A percentile compares a stretch with the other conserved stretches of the same genome.
phyloP scores from a whole-genome alignment of 257 asterid genomes.

The Nicotiana tabacum region DNA sequence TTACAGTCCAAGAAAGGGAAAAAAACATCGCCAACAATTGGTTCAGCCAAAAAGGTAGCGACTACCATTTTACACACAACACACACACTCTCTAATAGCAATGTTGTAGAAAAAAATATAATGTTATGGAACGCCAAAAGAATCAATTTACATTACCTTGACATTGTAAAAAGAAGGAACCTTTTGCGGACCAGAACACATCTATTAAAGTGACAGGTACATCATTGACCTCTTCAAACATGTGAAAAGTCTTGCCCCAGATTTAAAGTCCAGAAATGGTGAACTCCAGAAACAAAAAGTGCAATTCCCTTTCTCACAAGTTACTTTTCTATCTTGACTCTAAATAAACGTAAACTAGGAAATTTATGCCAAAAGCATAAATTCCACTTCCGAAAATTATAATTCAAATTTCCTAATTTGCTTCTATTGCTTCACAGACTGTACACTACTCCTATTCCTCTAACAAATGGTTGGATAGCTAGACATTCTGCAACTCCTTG shows the following conservation, averaged over 20 bases:
- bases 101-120: no score
- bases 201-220: neutral
- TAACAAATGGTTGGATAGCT: no score
- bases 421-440: neutral
- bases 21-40: no score
- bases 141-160: neutral
- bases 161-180: no score
- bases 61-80: no score
- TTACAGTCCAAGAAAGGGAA: no score
- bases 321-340: neutral
- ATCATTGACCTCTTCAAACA: neutral
- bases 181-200: neutral
- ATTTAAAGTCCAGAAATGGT: neutral
- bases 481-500: neutral
- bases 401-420: no score
- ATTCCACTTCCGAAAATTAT: no score
- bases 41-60: no score
- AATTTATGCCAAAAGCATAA: neutral
- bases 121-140: neutral
- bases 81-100: no score
- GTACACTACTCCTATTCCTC: neutral
- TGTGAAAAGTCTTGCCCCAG: neutral
- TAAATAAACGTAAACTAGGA: neutral
- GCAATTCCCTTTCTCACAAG: neutral
- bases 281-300: neutral